These are phyloP conservation scores for Gremmenia infestans DNA, from an alignment of 2,329 filamentous ascomycete species.

Conservation along the genomic window DNA sequence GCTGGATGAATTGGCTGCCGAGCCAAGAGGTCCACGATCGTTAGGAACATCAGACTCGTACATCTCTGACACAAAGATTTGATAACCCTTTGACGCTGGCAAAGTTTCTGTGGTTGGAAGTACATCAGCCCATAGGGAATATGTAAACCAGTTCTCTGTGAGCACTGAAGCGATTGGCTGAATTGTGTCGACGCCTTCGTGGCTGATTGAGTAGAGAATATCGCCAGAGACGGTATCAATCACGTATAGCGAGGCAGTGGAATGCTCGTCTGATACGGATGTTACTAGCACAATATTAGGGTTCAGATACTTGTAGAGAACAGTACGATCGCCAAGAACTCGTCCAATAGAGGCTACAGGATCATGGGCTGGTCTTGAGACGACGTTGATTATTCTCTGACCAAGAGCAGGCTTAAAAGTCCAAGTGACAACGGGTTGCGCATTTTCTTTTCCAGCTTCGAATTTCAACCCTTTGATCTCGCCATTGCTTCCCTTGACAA, in stretches of 20 bases:
- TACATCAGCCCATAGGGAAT: conserved; percentile 67
- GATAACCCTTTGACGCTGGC: conserved; percentile 72
- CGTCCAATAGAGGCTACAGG: conserved; percentile 92
- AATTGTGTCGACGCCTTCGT: conserved; percentile 67
- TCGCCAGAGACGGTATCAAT: conserved; percentile 83
- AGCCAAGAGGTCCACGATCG: conserved; percentile 73
- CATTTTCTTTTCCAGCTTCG: conserved; percentile 36
- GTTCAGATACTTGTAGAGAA: conserved; percentile 96
- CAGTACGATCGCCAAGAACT: conserved; percentile 85
- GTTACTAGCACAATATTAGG: conserved; percentile 78
- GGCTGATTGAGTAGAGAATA: conserved; percentile 65
- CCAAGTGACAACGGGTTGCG: conserved; percentile 57
- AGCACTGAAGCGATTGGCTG: conserved; percentile 73
- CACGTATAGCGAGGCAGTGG: conserved; percentile 67
- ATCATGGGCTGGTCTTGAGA: conserved; percentile 68
- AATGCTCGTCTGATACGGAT: conserved; percentile 53
- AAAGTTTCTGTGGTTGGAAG: conserved; percentile 52
- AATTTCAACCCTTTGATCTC: conserved; percentile 53
- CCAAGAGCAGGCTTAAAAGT: conserved; percentile 61
- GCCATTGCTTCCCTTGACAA: conserved; percentile 46
- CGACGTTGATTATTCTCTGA: conserved; percentile 64
- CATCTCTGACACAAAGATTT: conserved; percentile 80
- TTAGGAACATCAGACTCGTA: conserved; percentile 83
- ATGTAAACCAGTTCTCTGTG: conserved; percentile 93
- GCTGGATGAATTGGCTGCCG: conserved; percentile 70